phyloP scores from a whole-genome alignment of 768 basidiomycete species.

The Hygrocybe coccinea region DNA sequence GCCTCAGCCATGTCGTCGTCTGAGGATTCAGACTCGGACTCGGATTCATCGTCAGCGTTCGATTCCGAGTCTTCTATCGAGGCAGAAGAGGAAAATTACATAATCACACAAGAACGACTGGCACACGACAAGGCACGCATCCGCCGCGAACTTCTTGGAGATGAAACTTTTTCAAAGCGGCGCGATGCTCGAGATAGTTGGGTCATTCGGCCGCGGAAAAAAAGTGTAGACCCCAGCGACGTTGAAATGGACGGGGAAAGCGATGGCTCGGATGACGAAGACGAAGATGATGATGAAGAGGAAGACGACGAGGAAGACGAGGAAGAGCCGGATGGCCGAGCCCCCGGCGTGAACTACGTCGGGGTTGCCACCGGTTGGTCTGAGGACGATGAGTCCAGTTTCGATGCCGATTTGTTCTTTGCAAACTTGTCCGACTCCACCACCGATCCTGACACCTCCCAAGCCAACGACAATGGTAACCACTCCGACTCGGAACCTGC shows the following conservation, averaged over 20 bases:
- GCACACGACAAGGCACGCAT: slow-evolving; percentile 48
- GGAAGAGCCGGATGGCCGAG: slow-evolving; percentile 43
- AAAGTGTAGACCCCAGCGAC: slow-evolving; percentile 61
- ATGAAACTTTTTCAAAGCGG: slow-evolving; percentile 38
- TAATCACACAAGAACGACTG: slow-evolving; percentile 40
- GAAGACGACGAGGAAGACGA: slow-evolving; percentile 32
- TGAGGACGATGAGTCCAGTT: slow-evolving; percentile 70
- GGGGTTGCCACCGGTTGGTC: slow-evolving; percentile 76
- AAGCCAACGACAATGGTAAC: slow-evolving; percentile 45
- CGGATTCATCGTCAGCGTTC: slow-evolving; percentile 35
- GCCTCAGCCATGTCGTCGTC: slow-evolving; percentile 53
- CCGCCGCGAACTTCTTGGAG: slow-evolving; percentile 56
- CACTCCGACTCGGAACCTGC: slow-evolving; percentile 38
- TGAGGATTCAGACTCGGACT: slow-evolving; percentile 43
- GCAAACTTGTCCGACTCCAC: slow-evolving; percentile 53
- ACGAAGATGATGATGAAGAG: slow-evolving; percentile 39
- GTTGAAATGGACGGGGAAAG: slow-evolving; percentile 61
- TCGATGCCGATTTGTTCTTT: slow-evolving; percentile 83
- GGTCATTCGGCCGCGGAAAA: slow-evolving; percentile 66
- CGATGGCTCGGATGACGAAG: slow-evolving; percentile 54
- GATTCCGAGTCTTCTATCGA: slow-evolving; percentile 55
- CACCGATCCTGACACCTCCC: slow-evolving; percentile 23
- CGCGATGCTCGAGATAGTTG: slow-evolving; percentile 48
- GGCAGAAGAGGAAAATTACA: slow-evolving; percentile 59
- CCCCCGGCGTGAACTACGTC: slow-evolving; percentile 41